phyloP scores from a whole-genome alignment of 305 asterid species.

The Ajuga reptans region DNA sequence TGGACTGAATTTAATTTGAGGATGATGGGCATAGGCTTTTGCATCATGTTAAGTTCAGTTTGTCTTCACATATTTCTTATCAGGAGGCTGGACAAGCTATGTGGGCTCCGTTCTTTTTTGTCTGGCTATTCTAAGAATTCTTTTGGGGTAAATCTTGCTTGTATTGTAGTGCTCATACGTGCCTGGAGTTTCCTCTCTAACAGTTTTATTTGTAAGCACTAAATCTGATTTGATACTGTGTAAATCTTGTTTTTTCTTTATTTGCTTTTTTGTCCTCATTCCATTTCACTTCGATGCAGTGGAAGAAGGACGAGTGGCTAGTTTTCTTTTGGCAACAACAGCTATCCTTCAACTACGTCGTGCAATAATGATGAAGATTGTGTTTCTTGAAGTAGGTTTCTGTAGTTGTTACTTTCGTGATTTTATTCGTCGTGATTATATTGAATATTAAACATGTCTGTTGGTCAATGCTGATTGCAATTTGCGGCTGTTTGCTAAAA shows the following conservation, averaged over 20 bases:
- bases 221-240: conserved; percentile 5
- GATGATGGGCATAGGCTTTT: conserved; percentile 74
- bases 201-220: conserved; percentile 78
- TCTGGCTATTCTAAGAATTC: conserved; percentile 33
- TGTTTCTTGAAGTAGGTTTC: conserved; percentile 59
- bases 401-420: neutral
- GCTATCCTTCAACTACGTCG: conserved; percentile 59
- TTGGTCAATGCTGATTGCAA: conserved; percentile 1
- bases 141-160: conserved; percentile 43
- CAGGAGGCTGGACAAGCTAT: conserved; percentile 48
- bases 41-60: conserved; percentile 61
- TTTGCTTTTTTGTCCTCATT: conserved; percentile 23
- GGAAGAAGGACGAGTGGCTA: conserved; percentile 94
- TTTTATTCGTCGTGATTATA: neutral
- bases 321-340: conserved; percentile 83
- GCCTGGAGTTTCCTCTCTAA: conserved; percentile 85
- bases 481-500: conserved; percentile 12
- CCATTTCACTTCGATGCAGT: conserved; percentile 40
- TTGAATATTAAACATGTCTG: neutral
- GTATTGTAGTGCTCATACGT: conserved; percentile 52
- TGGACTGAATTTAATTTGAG: conserved; percentile 89
- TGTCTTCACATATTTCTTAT: conserved; percentile 45
- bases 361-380: conserved; percentile 48
- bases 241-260: neutral
- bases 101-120: conserved; percentile 30